phyloP scores from a whole-genome alignment of 345 rosid genomes.

The Garcia nutans region DNA sequence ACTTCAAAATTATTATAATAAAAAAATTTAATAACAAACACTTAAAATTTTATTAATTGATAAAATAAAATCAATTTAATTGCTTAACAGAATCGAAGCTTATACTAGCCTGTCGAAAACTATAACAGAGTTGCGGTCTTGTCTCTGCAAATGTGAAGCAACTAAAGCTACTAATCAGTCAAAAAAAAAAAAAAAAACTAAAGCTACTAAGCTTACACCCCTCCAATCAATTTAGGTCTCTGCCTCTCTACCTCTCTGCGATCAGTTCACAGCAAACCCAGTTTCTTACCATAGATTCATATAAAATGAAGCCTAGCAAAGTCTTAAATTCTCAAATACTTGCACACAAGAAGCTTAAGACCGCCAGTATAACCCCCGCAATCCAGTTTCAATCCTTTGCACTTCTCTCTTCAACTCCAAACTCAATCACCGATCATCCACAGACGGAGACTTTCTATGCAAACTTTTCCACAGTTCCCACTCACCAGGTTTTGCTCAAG shows the following conservation, averaged over 20 bases:
- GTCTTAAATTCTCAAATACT: slow-evolving; percentile 13
- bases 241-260: background rate
- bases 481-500: slow-evolving; percentile 11
- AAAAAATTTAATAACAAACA: too few species aligned
- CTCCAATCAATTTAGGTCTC: too few species aligned
- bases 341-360: slow-evolving; percentile 13
- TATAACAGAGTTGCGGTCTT: too few species aligned
- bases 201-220: background rate
- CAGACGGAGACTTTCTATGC: slow-evolving; percentile 8
- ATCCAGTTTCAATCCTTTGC: slow-evolving; percentile 5
- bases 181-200: too few species aligned
- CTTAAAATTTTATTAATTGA: too few species aligned
- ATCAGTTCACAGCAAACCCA: background rate
- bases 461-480: slow-evolving; percentile 4
- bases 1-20: too few species aligned
- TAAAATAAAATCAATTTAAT: too few species aligned
- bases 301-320: slow-evolving; percentile 35
- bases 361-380: background rate
- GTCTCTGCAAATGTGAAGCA: too few species aligned
- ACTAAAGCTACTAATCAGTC: background rate
- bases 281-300: background rate
- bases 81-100: too few species aligned
- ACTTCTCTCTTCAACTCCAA: slow-evolving; percentile 28
- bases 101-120: too few species aligned
- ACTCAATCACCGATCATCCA: background rate